These are phyloP conservation scores for Conringia planisiliqua DNA, from an alignment of 345 rosid genomes.

Conservation along the genomic window DNA sequence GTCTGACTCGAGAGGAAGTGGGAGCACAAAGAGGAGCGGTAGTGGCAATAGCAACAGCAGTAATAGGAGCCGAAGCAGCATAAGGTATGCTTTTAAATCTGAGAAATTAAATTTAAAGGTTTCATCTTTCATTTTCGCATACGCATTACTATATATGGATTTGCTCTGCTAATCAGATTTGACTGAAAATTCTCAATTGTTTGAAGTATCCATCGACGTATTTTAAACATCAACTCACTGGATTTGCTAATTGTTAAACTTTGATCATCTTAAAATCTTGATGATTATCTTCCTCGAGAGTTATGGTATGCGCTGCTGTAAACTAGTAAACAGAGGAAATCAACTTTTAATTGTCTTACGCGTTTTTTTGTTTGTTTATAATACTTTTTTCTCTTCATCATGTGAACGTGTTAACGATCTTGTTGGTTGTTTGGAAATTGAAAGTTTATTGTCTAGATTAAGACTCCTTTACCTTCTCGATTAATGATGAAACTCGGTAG, in stretches of 20 bases:
- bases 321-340: not conserved
- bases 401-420: not conserved
- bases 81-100: slow-evolving; percentile 36
- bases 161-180: slow-evolving; percentile 7
- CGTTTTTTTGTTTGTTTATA: not conserved
- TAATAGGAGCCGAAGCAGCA: slow-evolving; percentile 22
- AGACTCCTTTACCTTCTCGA: not conserved
- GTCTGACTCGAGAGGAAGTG: slow-evolving; percentile 36
- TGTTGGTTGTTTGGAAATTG: slow-evolving; percentile 14
- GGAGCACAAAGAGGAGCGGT: slow-evolving; percentile 50
- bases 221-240: not conserved
- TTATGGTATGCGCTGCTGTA: not conserved
- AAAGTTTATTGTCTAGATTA: slow-evolving; percentile 4
- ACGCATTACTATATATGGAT: not conserved
- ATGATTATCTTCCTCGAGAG: not conserved
- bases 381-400: not conserved
- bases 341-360: not conserved
- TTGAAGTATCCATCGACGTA: not conserved
- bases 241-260: not conserved
- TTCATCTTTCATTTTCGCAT: not conserved
- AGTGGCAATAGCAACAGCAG: slow-evolving; percentile 45
- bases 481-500: not conserved
- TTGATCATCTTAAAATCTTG: not conserved
- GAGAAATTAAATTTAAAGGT: not conserved
- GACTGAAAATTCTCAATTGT: not conserved